A percentile compares a stretch with the other conserved stretches of the same genome.
Evolutionary conservation across 1,284 basidiomycete species (phyloP).

Genomic region (Ceraceosorus bombacis): DNA sequence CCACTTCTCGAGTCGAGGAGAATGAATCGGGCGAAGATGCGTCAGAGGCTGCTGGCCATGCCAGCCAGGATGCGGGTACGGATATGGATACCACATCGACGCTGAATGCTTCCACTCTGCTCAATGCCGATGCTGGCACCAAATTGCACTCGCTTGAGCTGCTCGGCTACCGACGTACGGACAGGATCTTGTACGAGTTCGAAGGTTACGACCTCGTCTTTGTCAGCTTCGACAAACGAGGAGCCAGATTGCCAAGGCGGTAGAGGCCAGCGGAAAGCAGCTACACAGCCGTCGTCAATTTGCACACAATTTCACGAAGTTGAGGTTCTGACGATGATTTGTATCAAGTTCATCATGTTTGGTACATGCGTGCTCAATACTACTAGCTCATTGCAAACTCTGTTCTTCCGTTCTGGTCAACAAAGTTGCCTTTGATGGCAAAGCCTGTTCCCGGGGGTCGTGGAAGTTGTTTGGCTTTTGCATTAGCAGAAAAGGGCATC

Average conservation of each 20-base stretch:
- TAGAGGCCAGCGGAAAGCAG: not conserved
- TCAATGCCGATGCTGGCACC: constrained; percentile 32
- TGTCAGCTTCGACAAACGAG: constrained; percentile 31
- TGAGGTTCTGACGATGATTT: no score
- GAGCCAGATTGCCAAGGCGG: not conserved
- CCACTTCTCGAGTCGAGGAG: constrained; percentile 40
- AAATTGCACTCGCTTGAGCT: constrained; percentile 40
- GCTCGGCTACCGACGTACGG: constrained; percentile 60
- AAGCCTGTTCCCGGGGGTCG: no score
- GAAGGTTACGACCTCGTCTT: constrained; percentile 87
- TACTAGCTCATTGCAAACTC: no score
- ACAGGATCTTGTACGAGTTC: constrained; percentile 97
- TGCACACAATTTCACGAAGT: no score
- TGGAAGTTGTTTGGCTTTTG: no score
- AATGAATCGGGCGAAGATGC: constrained; percentile 52
- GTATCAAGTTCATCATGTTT: no score
- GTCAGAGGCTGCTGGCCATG: constrained; percentile 44
- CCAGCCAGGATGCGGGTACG: constrained; percentile 51
- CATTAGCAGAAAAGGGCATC: no score
- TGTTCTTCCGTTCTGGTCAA: no score
- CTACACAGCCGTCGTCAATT: no score
- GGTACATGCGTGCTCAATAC: no score
- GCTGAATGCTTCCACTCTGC: constrained; percentile 39
- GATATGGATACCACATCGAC: constrained; percentile 51
- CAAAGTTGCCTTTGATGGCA: no score